Base-by-base conservation (phyloP, 352 stramenopile species). In the Thraustotheca clavata region DNA sequence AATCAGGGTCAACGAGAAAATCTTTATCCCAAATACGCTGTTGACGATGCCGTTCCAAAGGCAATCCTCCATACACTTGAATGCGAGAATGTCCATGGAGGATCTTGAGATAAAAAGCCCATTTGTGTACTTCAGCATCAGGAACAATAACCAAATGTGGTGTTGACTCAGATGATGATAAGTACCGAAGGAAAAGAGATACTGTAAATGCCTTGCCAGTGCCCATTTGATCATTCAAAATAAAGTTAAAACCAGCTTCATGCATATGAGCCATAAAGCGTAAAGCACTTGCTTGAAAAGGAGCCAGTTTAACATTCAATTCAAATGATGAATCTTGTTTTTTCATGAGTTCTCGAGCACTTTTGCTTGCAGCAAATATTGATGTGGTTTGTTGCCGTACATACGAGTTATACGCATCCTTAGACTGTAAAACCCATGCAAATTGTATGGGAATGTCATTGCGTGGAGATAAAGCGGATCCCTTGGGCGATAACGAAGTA, bases 221-320 rank as follows among this genome's bases (percentile, higher is more conserved):
- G 20, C 86, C 86, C 8, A 92, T 65, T 38, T 95, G 84, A 41
- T 95, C 86, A 62, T 93, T 93, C 34, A 95, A 48, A 52, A 95
- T 71, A 32, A 89, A 71, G 62, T 92, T 90, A 20, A 82, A 71
- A 0, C 75, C 77, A 24, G 68, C 75, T 8, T 75, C 75, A 38
- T 79, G 87, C 49, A 95, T 72, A 36, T 87, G 75, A 18, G 89
- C 47, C 79, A 95, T 91, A 80, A 86, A 95, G 20, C 78, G 76
- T 18, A 95, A 67, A 4, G 86, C 84, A 26, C 85, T 47, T 26
- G 90, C 55, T 61, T 95, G 86, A 65, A 94, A 93, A 3, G 79
- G 70, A 18, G 80, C 78, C 29, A 95, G 69, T 11, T 65, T 65
- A 31, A 65, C 33, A 20, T 54, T 32, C 9, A 34, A 14, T 40